Conservation (phyloP, 148 eudicot genomes). For the Chenopodium quinoa region DNA sequence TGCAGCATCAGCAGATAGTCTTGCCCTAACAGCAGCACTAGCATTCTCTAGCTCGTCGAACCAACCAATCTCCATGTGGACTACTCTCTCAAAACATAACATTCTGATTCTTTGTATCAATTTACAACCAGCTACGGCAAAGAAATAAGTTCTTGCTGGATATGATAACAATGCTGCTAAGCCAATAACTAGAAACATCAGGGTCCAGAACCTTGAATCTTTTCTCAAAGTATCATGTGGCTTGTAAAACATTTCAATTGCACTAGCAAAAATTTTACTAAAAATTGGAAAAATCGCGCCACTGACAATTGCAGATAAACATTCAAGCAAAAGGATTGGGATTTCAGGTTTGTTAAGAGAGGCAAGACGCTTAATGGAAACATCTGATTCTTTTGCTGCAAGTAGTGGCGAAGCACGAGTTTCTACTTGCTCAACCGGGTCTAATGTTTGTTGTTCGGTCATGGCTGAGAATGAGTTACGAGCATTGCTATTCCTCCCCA, state of each 20-base stretch:
- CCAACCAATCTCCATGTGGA: slow-evolving; percentile 82
- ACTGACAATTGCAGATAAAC: slow-evolving; percentile 26
- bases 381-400: slow-evolving; percentile 35
- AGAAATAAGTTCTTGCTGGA: slow-evolving; percentile 31
- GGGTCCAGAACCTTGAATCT: slow-evolving; percentile 32
- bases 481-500: slow-evolving; percentile 40
- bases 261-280: slow-evolving; percentile 31
- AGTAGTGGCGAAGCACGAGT: not conserved
- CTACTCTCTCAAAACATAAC: slow-evolving; percentile 65
- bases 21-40: slow-evolving; percentile 76
- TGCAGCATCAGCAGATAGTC: slow-evolving; percentile 74
- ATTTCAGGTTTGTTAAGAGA: slow-evolving; percentile 39
- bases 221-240: slow-evolving; percentile 27
- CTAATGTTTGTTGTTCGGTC: slow-evolving; percentile 31
- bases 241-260: slow-evolving; percentile 31
- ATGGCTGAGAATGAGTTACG: slow-evolving; percentile 32
- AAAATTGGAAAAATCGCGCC: slow-evolving; percentile 32
- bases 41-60: slow-evolving; percentile 71
- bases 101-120: slow-evolving; percentile 38
- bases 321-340: slow-evolving; percentile 29
- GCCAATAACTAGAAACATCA: slow-evolving; percentile 32
- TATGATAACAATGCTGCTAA: slow-evolving; percentile 25
- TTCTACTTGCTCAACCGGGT: slow-evolving; percentile 11
- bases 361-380: slow-evolving; percentile 31
- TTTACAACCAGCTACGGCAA: slow-evolving; percentile 34